Base-by-base conservation (phyloP, 495 filamentous ascomycete species). In the Aspergillus incahuasiensis region DNA sequence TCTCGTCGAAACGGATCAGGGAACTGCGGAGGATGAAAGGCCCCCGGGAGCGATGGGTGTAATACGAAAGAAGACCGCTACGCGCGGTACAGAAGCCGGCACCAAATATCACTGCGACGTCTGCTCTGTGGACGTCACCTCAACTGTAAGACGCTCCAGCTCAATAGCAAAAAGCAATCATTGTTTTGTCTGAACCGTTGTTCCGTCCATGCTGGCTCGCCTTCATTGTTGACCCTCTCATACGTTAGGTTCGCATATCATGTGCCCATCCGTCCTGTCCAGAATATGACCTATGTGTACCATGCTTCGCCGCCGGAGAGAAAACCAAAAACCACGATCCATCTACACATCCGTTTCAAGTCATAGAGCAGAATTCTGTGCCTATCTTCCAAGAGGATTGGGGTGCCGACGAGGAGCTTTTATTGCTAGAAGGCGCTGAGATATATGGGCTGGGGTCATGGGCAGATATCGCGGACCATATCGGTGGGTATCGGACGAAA, bases 381-480 rank as follows among this genome's bases (percentile, higher is more conserved):
- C 94, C 94, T 0, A 97, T 99, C 38, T 99, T 95, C 60, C 85
- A 91, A 56, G 82, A 81, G 53, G 92, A 96, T 56, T 99, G 94
- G 94, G 94, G 94, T 40, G 94, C 94, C 6, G 94, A 99, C 67
- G 94, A 99, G 66, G 94, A 99, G 70, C 73, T 97, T 15, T 72
- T 96, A 8, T 75, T 99, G 39, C 74, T 99, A 20, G 95, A 99
- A 71, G 94, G 94, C 15, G 90, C 90, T n/a, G 95, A 99, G 68
- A 95, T 89, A 54, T 99, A 99, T 67, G 94, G 94, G 0, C 75
- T 99, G 44, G 94, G 94, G 6, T 96, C 91, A 5, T 99, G 94
- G 94, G 90, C 91, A 19, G 94, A 99, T 65, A 92, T 99, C 50
- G 92, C 94, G 32, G 92, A 99, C 64, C 94, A 99, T 67, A 97